Base-by-base conservation (phyloP, 2,329 filamentous ascomycete species). In the Fusarium lyarnte region DNA sequence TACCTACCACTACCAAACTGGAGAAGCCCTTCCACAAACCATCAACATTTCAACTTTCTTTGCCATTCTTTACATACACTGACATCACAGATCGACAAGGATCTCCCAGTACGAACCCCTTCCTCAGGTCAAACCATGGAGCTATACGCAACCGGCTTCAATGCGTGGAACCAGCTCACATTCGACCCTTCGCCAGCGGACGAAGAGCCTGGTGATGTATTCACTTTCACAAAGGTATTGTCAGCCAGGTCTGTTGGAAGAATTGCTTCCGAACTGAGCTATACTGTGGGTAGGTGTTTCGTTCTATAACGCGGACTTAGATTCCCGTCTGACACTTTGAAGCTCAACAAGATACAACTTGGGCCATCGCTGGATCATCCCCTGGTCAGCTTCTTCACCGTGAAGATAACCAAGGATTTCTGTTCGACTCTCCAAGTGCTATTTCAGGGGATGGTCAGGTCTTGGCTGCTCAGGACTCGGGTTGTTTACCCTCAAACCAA, bases 81-180 rank as follows among this genome's bases (percentile, higher is more conserved):
- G 11, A 27, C 1, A 2, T 6, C 19, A 16, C 19, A 36, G 14
- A 3, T 17, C 5, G 27, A 2, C 23, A 74, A 68, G 63, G 39
- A 76, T 16, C 53, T 77, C 6, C 66, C 69, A 8, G 10, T 71
- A 13, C 64, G 63, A n/a, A 8, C 36, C 2, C 43, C 60, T 9
- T 25, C 25, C 5, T 38, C 29, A 27, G 38, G 60, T 19, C 33
- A 63, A 27, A 29, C 17, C 29, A 84, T 88, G 87, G 81, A 86
- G 58, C 78, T 91, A 9, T 87, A 87, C 75, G 87, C 85, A 45
- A 73, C 86, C 6, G 89, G 89, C 43, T 86, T 88, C 79, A 91
- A 91, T 75, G 87, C 88, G 59, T 91, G 87, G 87, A 79, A 80
- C 61, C 88, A 91, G 74, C 82, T 90, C 21, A 71, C 76, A 5